Evolutionary conservation across 1,139 yeast species (phyloP).

Genomic region (Casaregolazyma suthepensis): DNA sequence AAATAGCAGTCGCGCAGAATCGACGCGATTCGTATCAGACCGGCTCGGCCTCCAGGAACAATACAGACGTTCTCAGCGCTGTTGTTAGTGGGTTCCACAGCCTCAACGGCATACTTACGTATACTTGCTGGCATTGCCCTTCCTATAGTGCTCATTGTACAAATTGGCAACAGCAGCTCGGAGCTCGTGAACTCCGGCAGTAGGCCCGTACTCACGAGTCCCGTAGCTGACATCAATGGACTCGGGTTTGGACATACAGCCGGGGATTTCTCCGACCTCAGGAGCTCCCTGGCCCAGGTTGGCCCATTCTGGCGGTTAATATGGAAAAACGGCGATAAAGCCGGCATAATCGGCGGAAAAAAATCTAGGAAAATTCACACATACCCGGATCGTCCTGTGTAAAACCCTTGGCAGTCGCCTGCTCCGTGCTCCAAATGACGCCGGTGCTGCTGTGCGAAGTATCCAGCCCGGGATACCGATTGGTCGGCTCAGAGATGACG

Average conservation of each 20-base stretch:
- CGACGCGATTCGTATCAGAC: slow-evolving; percentile 61
- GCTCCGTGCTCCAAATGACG: slow-evolving; percentile 64
- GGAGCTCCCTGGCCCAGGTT: slow-evolving; percentile 70
- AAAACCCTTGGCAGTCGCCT: slow-evolving; percentile 58
- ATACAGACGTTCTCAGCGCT: slow-evolving; percentile 56
- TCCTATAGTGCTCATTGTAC: slow-evolving; percentile 54
- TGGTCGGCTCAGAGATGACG: slow-evolving; percentile 26
- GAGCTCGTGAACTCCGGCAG: slow-evolving; percentile 54
- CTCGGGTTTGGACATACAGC: slow-evolving; percentile 54
- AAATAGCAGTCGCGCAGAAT: slow-evolving; percentile 57
- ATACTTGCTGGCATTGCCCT: slow-evolving; percentile 47
- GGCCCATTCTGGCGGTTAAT: slow-evolving; percentile 42
- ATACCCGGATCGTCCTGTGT: slow-evolving; percentile 37
- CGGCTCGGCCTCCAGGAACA: slow-evolving; percentile 69
- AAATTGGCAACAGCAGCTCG: slow-evolving; percentile 58
- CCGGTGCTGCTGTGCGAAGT: slow-evolving; percentile 61
- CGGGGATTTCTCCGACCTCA: slow-evolving; percentile 60
- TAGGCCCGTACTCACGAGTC: slow-evolving; percentile 58
- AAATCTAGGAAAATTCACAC: neutral
- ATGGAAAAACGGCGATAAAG: too few species aligned
- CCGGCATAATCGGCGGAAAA: neutral
- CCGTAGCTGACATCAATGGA: slow-evolving; percentile 47
- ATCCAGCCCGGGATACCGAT: slow-evolving; percentile 55
- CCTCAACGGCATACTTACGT: slow-evolving; percentile 27
- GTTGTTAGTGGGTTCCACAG: neutral